phyloP scores from a whole-genome alignment of 345 rosid genomes.

The Salix dunnii region DNA sequence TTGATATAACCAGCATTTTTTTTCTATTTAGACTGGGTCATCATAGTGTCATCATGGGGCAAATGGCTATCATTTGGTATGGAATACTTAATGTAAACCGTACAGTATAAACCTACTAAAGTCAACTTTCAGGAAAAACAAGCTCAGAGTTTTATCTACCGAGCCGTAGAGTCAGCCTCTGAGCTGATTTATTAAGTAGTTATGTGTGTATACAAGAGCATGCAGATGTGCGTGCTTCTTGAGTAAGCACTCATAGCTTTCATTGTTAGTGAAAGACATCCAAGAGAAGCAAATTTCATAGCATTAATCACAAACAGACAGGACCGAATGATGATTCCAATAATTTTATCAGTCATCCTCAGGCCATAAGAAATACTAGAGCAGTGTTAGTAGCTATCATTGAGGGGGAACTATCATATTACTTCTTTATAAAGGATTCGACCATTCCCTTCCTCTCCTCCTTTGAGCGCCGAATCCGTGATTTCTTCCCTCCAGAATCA shows the following conservation, averaged over 20 bases:
- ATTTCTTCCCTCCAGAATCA: conserved; percentile 65
- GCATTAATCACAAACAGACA: neutral
- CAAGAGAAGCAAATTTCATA: neutral
- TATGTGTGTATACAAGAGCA: neutral
- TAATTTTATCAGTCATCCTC: neutral
- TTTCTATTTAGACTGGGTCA: neutral
- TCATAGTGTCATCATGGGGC: neutral
- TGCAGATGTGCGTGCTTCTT: neutral
- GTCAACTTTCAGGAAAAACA: neutral
- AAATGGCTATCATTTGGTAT: neutral
- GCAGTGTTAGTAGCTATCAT: conserved; percentile 6
- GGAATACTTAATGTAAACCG: neutral
- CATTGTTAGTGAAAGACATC: neutral
- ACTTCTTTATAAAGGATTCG: conserved; percentile 82
- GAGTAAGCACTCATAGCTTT: neutral
- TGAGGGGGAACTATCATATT: conserved; percentile 21
- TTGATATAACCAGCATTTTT: neutral
- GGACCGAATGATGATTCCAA: neutral
- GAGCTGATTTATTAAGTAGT: neutral
- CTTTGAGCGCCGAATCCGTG: conserved; percentile 87
- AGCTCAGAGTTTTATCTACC: neutral
- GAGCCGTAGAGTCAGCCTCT: neutral
- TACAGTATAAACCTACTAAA: neutral
- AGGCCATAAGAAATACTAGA: conserved; percentile 1
- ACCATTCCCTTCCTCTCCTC: conserved; percentile 86